Evolutionary conservation across 2,329 filamentous ascomycete species (phyloP).

Genomic region (Aspergillus texensis): DNA sequence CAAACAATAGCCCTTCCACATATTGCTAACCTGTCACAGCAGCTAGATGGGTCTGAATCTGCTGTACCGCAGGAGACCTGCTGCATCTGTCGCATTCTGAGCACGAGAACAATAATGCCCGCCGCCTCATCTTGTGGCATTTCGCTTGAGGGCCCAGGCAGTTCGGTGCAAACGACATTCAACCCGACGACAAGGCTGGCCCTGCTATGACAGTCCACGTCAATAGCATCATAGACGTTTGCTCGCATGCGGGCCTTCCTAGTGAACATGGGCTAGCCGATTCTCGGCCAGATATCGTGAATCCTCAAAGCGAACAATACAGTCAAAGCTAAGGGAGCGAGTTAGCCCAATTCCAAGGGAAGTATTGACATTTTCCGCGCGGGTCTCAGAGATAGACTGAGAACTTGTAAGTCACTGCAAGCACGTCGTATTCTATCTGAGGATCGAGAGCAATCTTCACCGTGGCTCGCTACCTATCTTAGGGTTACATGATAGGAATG

Average conservation of each 20-base stretch:
- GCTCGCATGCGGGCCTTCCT: not conserved
- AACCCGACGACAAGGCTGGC: not conserved
- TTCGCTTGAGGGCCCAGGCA: not conserved
- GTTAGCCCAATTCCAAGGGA: not conserved
- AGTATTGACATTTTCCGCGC: not conserved
- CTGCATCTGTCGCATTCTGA: not conserved
- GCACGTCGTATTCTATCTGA: not conserved
- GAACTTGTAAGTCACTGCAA: not conserved
- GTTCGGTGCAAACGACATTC: not conserved
- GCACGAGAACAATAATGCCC: not conserved
- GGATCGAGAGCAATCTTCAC: not conserved
- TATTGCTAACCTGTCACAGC: constrained; percentile 7
- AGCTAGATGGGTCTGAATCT: constrained; percentile 9
- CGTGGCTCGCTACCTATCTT: not conserved
- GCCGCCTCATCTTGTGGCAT: not conserved
- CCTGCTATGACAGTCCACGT: not conserved
- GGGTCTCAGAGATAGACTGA: not conserved
- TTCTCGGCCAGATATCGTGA: not conserved
- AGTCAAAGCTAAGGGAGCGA: not conserved
- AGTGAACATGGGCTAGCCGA: not conserved
- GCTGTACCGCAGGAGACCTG: not conserved
- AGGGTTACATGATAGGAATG: not conserved
- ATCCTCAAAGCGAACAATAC: not conserved
- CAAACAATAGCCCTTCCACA: not conserved
- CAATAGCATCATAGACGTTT: not conserved